Evolutionary conservation across 306 rosid genomes (phyloP), one percentile per base, ranked within the genome.

Genomic region (Ormosia emarginata): DNA sequence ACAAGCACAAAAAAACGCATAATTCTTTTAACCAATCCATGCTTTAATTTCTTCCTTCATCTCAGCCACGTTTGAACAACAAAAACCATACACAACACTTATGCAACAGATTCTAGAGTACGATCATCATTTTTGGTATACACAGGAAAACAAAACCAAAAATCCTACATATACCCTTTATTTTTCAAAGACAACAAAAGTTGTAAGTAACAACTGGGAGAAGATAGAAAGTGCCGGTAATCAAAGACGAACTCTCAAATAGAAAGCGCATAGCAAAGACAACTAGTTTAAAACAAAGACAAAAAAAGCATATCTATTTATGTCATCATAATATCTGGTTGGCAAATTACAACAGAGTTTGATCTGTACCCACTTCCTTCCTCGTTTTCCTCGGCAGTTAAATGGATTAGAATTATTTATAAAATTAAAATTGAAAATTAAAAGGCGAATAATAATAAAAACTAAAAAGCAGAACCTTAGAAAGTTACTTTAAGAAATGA

Each of bases 401-500:
- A 74, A 65, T 67, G 80, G 68, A 18, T 64, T 58, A 58, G 6
- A 71, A 52, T 66, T 77, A 71, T 37, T 55, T 50, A 65, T 7
- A 40, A 29, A 55, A 43, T 7, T 32, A 43, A 34, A 15, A 33
- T 15, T 41, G 10, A 15, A 64, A 53, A 53, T 14, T 12, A 64
- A 74, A 57, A 17, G 18, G 41, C 37, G 0, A 46, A 46, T 46
- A 10, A 24, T n/a, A 65, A 57, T 52, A 43, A 44, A 32, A 61
- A 33, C 18, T 7, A 65, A 52, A 58, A 74, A 40, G 15, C 36
- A 59, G 43, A 85, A 88, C 85, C 87, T 82, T 67, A 32, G 37
- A 84, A 89, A 86, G 74, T 17, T 77, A 85, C 80, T 84, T 84
- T 59, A 52, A 80, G 84, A 53, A 86, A 14, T 52, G 72, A 77